A percentile compares a stretch with the other conserved stretches of the same genome.
Evolutionary conservation across 2,329 filamentous ascomycete species (phyloP).

Genomic region (Nemania sp.): DNA sequence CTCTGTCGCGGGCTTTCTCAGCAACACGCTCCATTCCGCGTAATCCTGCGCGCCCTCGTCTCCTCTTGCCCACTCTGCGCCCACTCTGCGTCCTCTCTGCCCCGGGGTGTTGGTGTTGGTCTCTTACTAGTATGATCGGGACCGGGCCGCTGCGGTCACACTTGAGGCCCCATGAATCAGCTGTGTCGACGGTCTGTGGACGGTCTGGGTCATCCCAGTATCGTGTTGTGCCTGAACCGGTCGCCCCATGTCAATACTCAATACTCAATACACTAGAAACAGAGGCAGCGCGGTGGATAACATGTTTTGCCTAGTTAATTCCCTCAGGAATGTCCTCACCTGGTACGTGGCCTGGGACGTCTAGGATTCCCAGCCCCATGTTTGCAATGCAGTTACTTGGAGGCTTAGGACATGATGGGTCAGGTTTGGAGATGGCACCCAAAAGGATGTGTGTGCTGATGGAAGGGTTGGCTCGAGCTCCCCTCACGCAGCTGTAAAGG

Average conservation of each 20-base stretch:
- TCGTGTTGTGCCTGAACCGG: conserved; percentile 59
- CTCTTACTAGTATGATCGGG: conserved; percentile 73
- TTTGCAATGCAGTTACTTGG: conserved; percentile 11
- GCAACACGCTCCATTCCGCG: not conserved
- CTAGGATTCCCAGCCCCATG: conserved; percentile 75
- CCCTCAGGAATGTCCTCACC: conserved; percentile 52
- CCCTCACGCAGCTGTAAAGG: not conserved
- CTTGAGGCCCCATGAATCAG: conserved; percentile 60
- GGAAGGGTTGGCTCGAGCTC: not conserved
- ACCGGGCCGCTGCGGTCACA: conserved; percentile 68
- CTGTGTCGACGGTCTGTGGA: conserved; percentile 40
- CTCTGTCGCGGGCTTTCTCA: conserved; percentile 41
- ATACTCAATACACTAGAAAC: no score
- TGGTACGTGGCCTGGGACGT: conserved; percentile 71
- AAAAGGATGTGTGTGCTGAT: no score
- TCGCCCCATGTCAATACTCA: conserved; percentile 6
- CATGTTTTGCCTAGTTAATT: no score
- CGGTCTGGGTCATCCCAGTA: conserved; percentile 64
- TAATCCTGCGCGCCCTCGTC: not conserved
- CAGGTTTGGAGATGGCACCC: conserved; percentile 4
- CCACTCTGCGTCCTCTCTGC: no score
- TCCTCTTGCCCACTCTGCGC: not conserved
- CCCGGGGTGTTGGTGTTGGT: not conserved
- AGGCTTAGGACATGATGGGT: conserved; percentile 4
- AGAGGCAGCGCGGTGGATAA: no score